phyloP scores from a whole-genome alignment of 495 filamentous ascomycete species.

The Paragyromitra xinjiangensis region DNA sequence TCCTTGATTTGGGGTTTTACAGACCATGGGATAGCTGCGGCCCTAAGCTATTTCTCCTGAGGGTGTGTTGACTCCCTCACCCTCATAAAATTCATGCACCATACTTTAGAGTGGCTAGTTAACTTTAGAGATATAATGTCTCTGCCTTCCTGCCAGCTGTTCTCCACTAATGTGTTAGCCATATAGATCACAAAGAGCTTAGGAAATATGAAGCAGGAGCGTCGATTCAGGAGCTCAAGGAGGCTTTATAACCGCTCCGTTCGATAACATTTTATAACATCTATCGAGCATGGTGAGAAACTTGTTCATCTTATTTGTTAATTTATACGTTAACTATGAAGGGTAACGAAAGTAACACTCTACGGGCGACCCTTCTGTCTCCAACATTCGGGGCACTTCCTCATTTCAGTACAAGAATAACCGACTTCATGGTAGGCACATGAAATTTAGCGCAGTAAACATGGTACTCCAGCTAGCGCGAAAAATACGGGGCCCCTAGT shows the following conservation, averaged over 20 bases:
- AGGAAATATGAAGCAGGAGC: neutral
- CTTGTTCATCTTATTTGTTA: neutral
- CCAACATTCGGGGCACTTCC: neutral
- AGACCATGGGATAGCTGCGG: too few relatives aligned
- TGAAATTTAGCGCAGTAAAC: too few relatives aligned
- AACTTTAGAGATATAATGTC: neutral
- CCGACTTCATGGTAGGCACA: too few relatives aligned
- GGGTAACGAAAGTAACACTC: neutral
- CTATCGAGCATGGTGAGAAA: neutral
- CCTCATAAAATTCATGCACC: too few relatives aligned
- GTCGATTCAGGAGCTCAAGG: neutral
- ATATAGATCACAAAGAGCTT: neutral
- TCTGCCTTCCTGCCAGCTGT: neutral
- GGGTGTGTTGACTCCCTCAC: too few relatives aligned
- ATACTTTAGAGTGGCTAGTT: too few relatives aligned
- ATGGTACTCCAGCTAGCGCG: too few relatives aligned
- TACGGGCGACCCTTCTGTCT: neutral
- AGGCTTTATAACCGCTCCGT: neutral
- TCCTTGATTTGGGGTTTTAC: too few relatives aligned
- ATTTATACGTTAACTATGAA: slow-evolving; percentile 1
- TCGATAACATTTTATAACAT: neutral
- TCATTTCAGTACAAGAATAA: too few relatives aligned
- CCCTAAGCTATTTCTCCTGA: too few relatives aligned
- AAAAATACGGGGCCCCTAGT: too few relatives aligned
- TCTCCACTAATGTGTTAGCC: neutral